Evolutionary conservation across 2,329 filamentous ascomycete species (phyloP).

Genomic region (Penicillium fuscoglaucum): DNA sequence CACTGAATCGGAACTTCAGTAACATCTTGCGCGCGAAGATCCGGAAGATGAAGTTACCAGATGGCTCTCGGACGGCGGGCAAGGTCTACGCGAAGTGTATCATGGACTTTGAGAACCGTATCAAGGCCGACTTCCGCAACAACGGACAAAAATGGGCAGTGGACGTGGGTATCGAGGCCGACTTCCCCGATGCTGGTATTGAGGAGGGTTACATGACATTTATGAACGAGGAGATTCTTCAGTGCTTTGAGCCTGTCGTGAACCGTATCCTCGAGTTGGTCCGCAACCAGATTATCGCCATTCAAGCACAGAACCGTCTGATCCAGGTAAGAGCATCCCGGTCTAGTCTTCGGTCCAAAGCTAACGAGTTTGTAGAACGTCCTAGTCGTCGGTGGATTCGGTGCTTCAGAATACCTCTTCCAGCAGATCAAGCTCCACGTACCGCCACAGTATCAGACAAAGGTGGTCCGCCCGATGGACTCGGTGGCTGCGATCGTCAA

Average conservation of each 20-base stretch:
- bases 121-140: constrained; percentile 99
- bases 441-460: constrained; percentile 95
- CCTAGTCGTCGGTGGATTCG: constrained; percentile 94
- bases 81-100: constrained; percentile 99
- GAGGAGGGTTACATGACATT: constrained; percentile 99
- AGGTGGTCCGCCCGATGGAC: constrained; percentile 98
- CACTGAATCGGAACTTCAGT: constrained; percentile 95
- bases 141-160: constrained; percentile 99
- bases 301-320: constrained; percentile 91
- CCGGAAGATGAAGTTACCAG: constrained; percentile 97
- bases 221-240: constrained; percentile 97
- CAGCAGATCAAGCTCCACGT: constrained; percentile 99
- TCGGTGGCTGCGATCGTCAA: constrained; percentile 98
- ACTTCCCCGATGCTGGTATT: constrained; percentile 95
- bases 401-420: constrained; percentile 97
- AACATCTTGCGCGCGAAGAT: constrained; percentile 98
- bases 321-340: constrained; percentile 62
- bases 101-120: constrained; percentile 99
- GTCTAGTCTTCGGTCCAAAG: neutral
- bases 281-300: constrained; percentile 97
- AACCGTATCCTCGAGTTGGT: constrained; percentile 96
- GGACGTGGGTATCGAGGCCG: constrained; percentile 96
- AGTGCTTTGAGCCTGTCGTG: constrained; percentile 98
- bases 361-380: constrained; percentile 64
- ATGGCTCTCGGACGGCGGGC: constrained; percentile 95